Evolutionary conservation across 1,139 yeast genomes (phyloP).

Genomic region (Suhomyces chickasaworum): DNA sequence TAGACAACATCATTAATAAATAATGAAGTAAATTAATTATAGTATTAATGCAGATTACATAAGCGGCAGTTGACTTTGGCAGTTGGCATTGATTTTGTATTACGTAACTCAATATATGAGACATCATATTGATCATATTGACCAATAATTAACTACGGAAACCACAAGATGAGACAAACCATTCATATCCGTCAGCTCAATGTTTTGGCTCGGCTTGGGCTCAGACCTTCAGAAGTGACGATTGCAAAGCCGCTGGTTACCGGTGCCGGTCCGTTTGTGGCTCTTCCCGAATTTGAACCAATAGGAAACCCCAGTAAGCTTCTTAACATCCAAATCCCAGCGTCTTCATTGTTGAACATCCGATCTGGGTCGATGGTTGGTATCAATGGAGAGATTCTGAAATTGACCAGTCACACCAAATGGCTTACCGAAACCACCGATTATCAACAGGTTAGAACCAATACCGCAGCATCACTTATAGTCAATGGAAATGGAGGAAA

Average conservation of each 20-base stretch:
- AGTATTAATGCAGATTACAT: too few relatives aligned
- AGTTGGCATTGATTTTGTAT: too few relatives aligned
- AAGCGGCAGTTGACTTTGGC: too few relatives aligned
- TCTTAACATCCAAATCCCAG: slow-evolving; percentile 40
- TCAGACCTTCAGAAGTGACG: not conserved
- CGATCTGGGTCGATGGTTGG: slow-evolving; percentile 37
- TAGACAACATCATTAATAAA: not conserved
- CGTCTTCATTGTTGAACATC: slow-evolving; percentile 34
- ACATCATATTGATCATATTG: not conserved
- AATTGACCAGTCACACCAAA: slow-evolving; percentile 19
- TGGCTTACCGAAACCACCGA: slow-evolving; percentile 20
- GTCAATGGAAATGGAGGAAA: slow-evolving; percentile 32
- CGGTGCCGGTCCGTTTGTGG: slow-evolving; percentile 46
- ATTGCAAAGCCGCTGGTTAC: slow-evolving; percentile 24
- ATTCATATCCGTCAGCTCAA: slow-evolving; percentile 2
- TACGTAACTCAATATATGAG: too few relatives aligned
- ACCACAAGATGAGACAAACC: not conserved
- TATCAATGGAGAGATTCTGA: slow-evolving; percentile 35
- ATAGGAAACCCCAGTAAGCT: slow-evolving; percentile 34
- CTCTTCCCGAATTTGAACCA: slow-evolving; percentile 37
- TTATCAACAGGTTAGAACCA: slow-evolving; percentile 31
- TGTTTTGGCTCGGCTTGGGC: slow-evolving; percentile 4
- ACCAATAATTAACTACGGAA: not conserved
- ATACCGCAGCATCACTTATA: slow-evolving; percentile 30
- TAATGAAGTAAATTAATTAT: too few relatives aligned